Base-by-base conservation (phyloP, 768 basidiomycete species). In the Inosperma sp. region DNA sequence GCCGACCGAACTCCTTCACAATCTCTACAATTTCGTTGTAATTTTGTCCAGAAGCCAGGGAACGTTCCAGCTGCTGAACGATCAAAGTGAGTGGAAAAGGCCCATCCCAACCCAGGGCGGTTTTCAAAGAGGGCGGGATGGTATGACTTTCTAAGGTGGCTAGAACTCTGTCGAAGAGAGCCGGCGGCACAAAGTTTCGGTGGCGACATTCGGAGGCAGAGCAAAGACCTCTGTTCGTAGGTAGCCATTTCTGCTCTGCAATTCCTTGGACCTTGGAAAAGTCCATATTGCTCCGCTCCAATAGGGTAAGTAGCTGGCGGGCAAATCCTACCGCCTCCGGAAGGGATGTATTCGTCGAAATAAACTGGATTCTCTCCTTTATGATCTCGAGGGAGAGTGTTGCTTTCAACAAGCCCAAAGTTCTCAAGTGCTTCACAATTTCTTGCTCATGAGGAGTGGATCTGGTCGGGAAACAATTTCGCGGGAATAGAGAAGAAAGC, bases 111-210 rank as follows among this genome's bases (percentile, higher is more conserved):
- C 67, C 65, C 25, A 78, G 60, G 3, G 62, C 61, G 2, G 41
- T 45, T 8, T 58, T 65, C 22, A 78, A 54, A 0, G 68, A 62
- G 5, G 57, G 34, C 1, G 68, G 63, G 13, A 72, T 46, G 6
- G 37, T 50, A 10, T 67, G 46, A 6, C 53, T 27, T 22, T 67
- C 64, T 37, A 76, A 58, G 1, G 67, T 56, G 1, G 64, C 54
- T 26, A 77, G 56, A 3, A 77, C 72, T 27, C 64, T 54, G 48
- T 78, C 72, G 48, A 73, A 77, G 2, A 78, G 63, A 33, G 59
- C 42, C 54, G 57, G 13, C 41, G 61, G n/a, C 59, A 48, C 4
- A 12, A 52, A 31, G 34, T 19, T n/a, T n/a, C 51, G 12, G 42
- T 59, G 33, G 16, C 62, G 60, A 53, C 73, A 73, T 12, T 61